Conservation (phyloP, 768 basidiomycete genomes). For the Phylloporus sp. region DNA sequence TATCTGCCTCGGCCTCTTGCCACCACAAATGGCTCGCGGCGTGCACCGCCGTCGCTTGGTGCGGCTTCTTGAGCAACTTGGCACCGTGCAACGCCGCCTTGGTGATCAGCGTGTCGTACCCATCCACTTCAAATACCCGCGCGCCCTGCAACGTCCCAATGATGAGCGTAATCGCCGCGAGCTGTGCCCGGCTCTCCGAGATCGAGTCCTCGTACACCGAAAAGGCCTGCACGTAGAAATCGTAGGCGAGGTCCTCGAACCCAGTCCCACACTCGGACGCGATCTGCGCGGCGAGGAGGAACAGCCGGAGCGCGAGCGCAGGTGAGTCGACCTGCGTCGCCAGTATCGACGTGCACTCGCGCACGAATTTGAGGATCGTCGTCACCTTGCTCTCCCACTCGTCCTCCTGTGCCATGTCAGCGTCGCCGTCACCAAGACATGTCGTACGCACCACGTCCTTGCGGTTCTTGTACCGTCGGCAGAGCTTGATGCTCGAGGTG, state of each 20-base stretch:
- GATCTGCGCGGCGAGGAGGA: slow-evolving; percentile 93
- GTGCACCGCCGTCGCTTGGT: slow-evolving; percentile 92
- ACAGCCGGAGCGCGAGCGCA: slow-evolving; percentile 87
- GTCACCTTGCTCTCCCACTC: slow-evolving; percentile 86
- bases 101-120: slow-evolving; percentile 96
- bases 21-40: slow-evolving; percentile 98
- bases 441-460: slow-evolving; percentile 55
- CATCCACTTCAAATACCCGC: slow-evolving; percentile 88
- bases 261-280: slow-evolving; percentile 91
- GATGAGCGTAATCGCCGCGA: slow-evolving; percentile 95
- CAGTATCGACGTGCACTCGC: slow-evolving; percentile 89
- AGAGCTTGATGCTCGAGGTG: slow-evolving; percentile 88
- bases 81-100: slow-evolving; percentile 98
- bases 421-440: background rate
- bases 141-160: slow-evolving; percentile 88
- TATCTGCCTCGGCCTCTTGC: slow-evolving; percentile 63
- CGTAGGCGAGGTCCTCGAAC: slow-evolving; percentile 94
- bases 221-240: slow-evolving; percentile 97
- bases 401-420: slow-evolving; percentile 51
- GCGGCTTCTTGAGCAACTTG: slow-evolving; percentile 95
- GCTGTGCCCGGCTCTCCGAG: slow-evolving; percentile 90
- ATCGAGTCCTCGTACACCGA: slow-evolving; percentile 98
- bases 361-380: slow-evolving; percentile 89
- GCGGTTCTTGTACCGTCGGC: slow-evolving; percentile 82
- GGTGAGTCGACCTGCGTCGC: slow-evolving; percentile 92